A percentile compares a stretch with the other conserved stretches of the same genome.
Conservation (phyloP, 2,329 filamentous ascomycete genomes). For the Aspergillus sp. region DNA sequence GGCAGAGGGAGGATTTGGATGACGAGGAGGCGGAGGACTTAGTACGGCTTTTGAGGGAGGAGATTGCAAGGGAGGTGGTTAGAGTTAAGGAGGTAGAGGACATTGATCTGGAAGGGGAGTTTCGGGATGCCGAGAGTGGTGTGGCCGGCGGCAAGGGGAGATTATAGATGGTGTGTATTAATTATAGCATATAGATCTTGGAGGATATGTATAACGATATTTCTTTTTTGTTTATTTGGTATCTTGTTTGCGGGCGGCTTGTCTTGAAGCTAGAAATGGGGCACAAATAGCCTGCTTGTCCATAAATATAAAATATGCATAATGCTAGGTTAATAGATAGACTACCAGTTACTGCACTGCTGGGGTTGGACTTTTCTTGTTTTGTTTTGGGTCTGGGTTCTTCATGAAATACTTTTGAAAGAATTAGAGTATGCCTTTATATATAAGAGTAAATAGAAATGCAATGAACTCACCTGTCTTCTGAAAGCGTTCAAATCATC, state of each 20-base stretch:
- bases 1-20: conserved; percentile 48
- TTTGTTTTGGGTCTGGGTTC: not conserved
- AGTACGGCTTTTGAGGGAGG: conserved; percentile 36
- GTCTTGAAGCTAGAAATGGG: not conserved
- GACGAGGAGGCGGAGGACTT: conserved; percentile 45
- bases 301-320: not conserved
- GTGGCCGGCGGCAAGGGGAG: conserved; percentile 16
- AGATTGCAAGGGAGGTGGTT: conserved; percentile 38
- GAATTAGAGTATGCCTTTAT: not conserved
- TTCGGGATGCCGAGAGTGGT: not conserved
- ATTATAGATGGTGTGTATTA: conserved; percentile 7
- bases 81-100: conserved; percentile 38
- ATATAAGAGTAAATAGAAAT: not conserved
- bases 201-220: not conserved
- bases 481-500: conserved; percentile 69
- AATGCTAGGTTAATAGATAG: not conserved
- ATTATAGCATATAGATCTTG: not conserved
- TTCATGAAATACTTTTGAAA: conserved; percentile 1
- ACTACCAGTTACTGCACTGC: not conserved
- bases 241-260: not conserved
- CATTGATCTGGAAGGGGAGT: conserved; percentile 32
- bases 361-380: not conserved
- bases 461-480: conserved; percentile 42
- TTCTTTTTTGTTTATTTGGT: not conserved
- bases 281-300: not conserved